A percentile compares a stretch with the other conserved stretches of the same genome.
Conservation (phyloP, 495 filamentous ascomycete species). For the Penicillium taxi region DNA sequence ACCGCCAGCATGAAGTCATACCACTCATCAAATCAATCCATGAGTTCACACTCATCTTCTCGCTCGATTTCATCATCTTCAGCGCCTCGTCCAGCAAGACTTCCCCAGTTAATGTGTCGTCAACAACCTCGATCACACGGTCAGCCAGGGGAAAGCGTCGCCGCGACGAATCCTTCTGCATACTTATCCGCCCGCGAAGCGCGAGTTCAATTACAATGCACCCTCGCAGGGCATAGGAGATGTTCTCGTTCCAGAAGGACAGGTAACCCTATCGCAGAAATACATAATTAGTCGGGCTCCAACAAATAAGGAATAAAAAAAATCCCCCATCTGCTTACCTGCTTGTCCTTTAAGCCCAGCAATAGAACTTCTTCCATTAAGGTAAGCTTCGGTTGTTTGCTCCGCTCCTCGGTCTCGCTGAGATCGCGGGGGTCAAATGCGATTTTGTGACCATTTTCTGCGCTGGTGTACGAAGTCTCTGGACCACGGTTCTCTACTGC, state of each 20-base stretch:
- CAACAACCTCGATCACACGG: constrained; percentile 89
- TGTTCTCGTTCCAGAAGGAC: constrained; percentile 99
- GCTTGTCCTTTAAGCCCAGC: constrained; percentile 95
- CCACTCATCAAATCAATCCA: constrained; percentile 99
- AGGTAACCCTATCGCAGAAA: constrained; percentile 69
- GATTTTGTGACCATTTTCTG: constrained; percentile 97
- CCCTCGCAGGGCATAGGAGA: constrained; percentile 92
- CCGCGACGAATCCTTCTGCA: constrained; percentile 93
- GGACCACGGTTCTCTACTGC: constrained; percentile 58
- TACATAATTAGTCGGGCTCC: background rate
- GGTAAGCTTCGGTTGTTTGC: constrained; percentile 95
- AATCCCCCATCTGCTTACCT: constrained; percentile 47
- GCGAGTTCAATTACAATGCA: constrained; percentile 97
- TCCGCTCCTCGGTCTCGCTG: constrained; percentile 91
- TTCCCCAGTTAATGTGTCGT: constrained; percentile 95
- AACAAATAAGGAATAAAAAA: background rate
- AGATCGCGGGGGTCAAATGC: constrained; percentile 96
- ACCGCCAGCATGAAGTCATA: constrained; percentile 34
- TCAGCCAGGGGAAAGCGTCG: constrained; percentile 88
- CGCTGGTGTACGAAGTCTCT: constrained; percentile 85
- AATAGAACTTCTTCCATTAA: constrained; percentile 97
- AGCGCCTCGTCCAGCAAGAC: constrained; percentile 92
- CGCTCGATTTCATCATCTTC: constrained; percentile 99
- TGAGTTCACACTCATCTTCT: constrained; percentile 98
- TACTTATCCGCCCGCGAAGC: constrained; percentile 91